Evolutionary conservation across 2,329 filamentous ascomycete genomes (phyloP), one percentile per base, ranked within the genome.

Genomic region (Fusarium staphyleae): DNA sequence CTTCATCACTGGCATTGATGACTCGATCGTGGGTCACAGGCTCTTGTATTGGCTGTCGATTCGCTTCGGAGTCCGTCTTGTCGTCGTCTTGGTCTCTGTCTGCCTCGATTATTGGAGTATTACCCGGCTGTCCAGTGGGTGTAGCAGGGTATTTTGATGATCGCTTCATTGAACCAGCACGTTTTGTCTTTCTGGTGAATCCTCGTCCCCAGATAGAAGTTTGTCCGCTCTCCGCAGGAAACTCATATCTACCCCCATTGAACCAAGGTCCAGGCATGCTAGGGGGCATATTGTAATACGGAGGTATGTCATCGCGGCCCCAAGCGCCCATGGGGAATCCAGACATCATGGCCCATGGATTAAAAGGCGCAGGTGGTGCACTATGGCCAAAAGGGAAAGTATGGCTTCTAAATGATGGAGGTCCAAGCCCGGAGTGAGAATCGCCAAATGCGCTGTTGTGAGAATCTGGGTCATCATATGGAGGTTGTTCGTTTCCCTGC

Each of bases 121-220:
- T 24, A 24, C 19, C 15, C 3, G n/a, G 14, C 12, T 36, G 33
- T n/a, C 12, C 29, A 3, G 37, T 16, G n/a, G 52, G 14, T 22
- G n/a, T 11, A 3, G 30, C 19, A 18, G 40, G 30, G 15, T n/a
- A 22, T 41, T 60, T 64, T 10, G 41, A 46, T 1, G 39, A 35
- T 3, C 22, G 33, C 29, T 62, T 64, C 57, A 63, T 64, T n/a
- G 49, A 53, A 16, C 61, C 61, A 47, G 24, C 55, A n/a, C 35
- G 60, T 24, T 64, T 62, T 16, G 50, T 61, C 34, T 37, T 48
- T 14, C 42, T 51, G 24, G 33, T 14, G 50, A 44, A 54, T n/a
- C 55, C 55, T 1, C 67, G 61, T 11, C 70, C 68, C 72, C 73
- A 74, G 28, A 74, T 73, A 3, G 73, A 75, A n/a, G 47, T 66